Conservation (phyloP, 768 basidiomycete genomes). For the Calocybe gangraenosa region DNA sequence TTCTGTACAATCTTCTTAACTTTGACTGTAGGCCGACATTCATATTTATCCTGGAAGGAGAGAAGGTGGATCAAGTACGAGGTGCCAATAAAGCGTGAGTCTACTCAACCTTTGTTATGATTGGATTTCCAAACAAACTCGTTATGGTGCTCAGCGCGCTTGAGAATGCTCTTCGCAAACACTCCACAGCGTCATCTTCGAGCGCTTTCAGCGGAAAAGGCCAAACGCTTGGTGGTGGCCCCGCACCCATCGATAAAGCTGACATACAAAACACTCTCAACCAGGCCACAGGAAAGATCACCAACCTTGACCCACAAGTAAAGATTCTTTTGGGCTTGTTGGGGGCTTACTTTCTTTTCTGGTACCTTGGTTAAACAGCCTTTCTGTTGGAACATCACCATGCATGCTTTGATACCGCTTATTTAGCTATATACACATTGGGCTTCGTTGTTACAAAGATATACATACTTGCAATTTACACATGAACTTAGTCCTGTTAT, state of each 20-base stretch:
- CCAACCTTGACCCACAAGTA: slow-evolving; percentile 61
- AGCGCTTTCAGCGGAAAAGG: slow-evolving; percentile 68
- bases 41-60: slow-evolving; percentile 64
- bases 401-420: no score
- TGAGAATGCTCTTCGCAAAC: slow-evolving; percentile 52
- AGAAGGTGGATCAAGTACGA: slow-evolving; percentile 65
- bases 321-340: slow-evolving; percentile 61
- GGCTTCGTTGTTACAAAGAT: no score
- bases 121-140: slow-evolving; percentile 2
- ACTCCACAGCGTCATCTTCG: slow-evolving; percentile 37
- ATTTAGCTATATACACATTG: no score
- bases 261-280: slow-evolving; percentile 29
- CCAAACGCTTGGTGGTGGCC: slow-evolving; percentile 60
- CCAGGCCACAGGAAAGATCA: slow-evolving; percentile 31
- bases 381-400: neutral
- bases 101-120: neutral
- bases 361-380: slow-evolving; percentile 38
- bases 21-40: slow-evolving; percentile 68
- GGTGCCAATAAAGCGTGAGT: slow-evolving; percentile 68
- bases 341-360: slow-evolving; percentile 60
- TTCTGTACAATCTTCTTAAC: no score
- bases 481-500: no score
- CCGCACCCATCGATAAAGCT: slow-evolving; percentile 30
- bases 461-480: no score
- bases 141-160: slow-evolving; percentile 43